Evolutionary conservation across 495 filamentous ascomycete species (phyloP), one percentile per base, ranked within the genome.

Genomic region (Aspergillus olivimuriae): DNA sequence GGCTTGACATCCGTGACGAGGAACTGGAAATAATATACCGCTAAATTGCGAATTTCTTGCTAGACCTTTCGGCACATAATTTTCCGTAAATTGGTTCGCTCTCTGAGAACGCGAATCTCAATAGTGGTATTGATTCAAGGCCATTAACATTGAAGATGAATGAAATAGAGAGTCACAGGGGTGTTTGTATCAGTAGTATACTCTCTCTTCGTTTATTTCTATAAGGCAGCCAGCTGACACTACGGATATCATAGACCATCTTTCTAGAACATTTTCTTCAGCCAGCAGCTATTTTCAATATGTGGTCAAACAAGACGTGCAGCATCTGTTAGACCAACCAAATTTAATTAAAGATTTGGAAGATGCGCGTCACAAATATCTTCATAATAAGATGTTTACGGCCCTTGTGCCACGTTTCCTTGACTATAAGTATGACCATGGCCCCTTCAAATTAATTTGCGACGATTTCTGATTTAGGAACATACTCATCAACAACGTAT

Each of bases 391-490:
- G 15, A 43, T 54, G 31, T 41, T 68, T 2, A 44, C 51, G 52
- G 10, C 24, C 20, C 42, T 63, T 41, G 47, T 58, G 36, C 49
- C 38, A 35, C 48, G 56, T 10, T 48, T 55, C n/a, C 28, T 60
- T 11, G 31, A 65, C 20, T 4, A 15, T 18, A 46, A 57, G 15
- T 68, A 65, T 44, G 50, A 65, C 15, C 24, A 16, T 28, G 7
- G 47, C 47, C 43, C 43, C 11, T 66, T 69, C 26, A 63, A 69
- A 37, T 41, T 66, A 1, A 60, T 69, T 26, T 65, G 61, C 43
- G 58, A 69, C 37, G 61, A 66, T 46, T 46, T 66, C 18, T 53
- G 63, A 42, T 36, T 57, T 22, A 56, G 61, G 14, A 69, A 69
- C 41, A 9, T 69, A 39, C 5, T 28, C 11, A 11, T 28, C 5